Evolutionary conservation across 305 asterid genomes (phyloP), one percentile per base, ranked within the genome.

Genomic region (Fraxinus albicans): DNA sequence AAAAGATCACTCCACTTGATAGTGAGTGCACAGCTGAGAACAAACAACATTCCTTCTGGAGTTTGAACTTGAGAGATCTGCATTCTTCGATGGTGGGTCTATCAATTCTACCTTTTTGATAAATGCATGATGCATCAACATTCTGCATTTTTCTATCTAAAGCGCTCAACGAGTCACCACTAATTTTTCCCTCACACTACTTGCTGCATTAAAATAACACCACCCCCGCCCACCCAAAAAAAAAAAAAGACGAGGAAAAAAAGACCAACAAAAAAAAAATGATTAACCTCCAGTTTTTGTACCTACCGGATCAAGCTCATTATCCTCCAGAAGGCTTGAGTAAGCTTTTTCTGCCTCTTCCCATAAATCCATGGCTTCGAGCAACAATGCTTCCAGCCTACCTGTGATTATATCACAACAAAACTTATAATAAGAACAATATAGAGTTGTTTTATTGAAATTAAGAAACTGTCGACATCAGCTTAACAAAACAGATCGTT

Each of bases 351-450:
- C 99, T 36, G 99, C 98, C 85, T 94, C 97, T 36, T 87, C 88
- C 95, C 95, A 95, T 76, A 73, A 88, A 82, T 95, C 99, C 88
- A 89, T 91, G 83, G 99, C 98, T 89, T 96, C 99, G 80, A 96
- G 96, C 92, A 92, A 85, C 98, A 94, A 90, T 75, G 97, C 97
- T 90, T 96, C 98, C 79, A 96, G 87, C 90, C 97, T 95, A 83
- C 95, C 99, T 96, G 92, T 83, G 87, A 83, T 47, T 73, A 70
- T 70, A 70, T 70, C 42, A 60, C 80, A 78, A 80, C 67, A 76
- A 40, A 50, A 31, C 4, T 47, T 10, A 29, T 17, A 50, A 77
- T 15, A 50, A 34, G 29, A 29, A 1, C n/a, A 15, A 77, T 13
- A 17, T 53, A 29, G 40, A 77, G 15, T 33, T 70, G 35, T 15